Evolutionary conservation across 148 eudicot genomes (phyloP), one percentile per base, ranked within the genome.

Genomic region (Rhododendron simsii): DNA sequence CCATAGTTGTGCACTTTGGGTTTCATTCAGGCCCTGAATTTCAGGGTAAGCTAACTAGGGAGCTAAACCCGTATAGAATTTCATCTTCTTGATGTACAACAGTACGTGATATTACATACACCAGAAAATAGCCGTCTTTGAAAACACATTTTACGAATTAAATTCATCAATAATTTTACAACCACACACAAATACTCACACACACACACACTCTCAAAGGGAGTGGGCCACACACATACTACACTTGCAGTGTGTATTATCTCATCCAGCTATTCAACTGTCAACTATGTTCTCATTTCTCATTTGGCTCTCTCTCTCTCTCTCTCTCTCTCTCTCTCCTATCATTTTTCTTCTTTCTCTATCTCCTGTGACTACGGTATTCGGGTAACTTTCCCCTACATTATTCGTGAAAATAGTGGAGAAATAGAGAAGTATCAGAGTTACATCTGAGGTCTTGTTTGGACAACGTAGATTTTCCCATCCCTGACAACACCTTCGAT

Each of bases 371-470:
- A 55, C 13, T 12, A 37, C 12, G 11, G 59, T 82, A 61, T 61
- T 82, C 5, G 28, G 28, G 26, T 50, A 76, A 53, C n/a, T 35
- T 47, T 50, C 53, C 50, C 65, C 21, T 48, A 35, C 26, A n/a
- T 39, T 41, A 20, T 59, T 69, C 23, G 20, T 65, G 23, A 84
- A 78, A 79, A 84, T 47, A 79, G 14, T 13, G 3, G 3, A 71
- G 76, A 71, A 71, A 26, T 26, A 11, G 20, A 50, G 26, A 85
- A 53, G 79, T 71, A 83, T 48, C 74, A 67, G 78, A 83, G 84
- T 91, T 90, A 96, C 98, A 96, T 97, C 87, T 97, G 99, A 39
- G 99, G 99, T 85, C 99, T 89, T 83, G 99, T 97, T 89, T 97
- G 99, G 87, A 97, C 99, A 51, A 97, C 98, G 55, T 89, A 95